Evolutionary conservation across 768 basidiomycete genomes (phyloP).

Genomic region (Candolleomyces efflorescens): DNA sequence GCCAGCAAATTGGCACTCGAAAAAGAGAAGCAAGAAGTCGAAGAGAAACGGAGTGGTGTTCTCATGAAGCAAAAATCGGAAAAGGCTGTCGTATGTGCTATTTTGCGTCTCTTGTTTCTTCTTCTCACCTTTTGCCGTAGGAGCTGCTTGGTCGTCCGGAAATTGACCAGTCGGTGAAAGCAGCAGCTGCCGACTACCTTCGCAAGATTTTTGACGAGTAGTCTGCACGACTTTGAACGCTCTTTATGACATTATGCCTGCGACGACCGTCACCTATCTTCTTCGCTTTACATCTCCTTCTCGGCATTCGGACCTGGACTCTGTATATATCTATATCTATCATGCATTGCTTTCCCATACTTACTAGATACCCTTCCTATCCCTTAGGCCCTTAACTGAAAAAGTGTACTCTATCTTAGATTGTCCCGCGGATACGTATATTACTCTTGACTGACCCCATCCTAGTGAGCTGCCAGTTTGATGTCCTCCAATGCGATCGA

Average conservation of each 20-base stretch:
- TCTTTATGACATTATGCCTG: not conserved
- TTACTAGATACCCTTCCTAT: not conserved
- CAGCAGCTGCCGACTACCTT: conserved; percentile 67
- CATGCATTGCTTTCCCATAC: not conserved
- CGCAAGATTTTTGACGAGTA: conserved; percentile 57
- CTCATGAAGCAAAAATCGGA: conserved; percentile 59
- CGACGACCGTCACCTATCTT: not conserved
- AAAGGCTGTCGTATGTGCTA: conserved; percentile 50
- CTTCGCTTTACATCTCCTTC: not conserved
- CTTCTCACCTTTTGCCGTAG: conserved; percentile 17
- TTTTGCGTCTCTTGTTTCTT: not conserved
- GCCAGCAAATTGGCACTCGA: conserved; percentile 50
- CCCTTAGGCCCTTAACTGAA: not conserved
- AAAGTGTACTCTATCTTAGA: not conserved
- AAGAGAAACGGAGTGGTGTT: conserved; percentile 46
- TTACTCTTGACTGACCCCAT: not conserved
- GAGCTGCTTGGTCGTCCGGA: conserved; percentile 57
- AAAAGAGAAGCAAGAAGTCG: conserved; percentile 53
- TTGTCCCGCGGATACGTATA: not conserved
- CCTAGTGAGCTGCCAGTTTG: conserved; percentile 21
- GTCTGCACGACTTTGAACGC: conserved; percentile 9
- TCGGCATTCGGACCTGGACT: not conserved
- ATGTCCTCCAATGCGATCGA: conserved; percentile 73
- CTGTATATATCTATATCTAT: not conserved
- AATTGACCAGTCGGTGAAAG: conserved; percentile 57